Evolutionary conservation across 306 rosid genomes (phyloP).

Genomic region (Lupinus albus): DNA sequence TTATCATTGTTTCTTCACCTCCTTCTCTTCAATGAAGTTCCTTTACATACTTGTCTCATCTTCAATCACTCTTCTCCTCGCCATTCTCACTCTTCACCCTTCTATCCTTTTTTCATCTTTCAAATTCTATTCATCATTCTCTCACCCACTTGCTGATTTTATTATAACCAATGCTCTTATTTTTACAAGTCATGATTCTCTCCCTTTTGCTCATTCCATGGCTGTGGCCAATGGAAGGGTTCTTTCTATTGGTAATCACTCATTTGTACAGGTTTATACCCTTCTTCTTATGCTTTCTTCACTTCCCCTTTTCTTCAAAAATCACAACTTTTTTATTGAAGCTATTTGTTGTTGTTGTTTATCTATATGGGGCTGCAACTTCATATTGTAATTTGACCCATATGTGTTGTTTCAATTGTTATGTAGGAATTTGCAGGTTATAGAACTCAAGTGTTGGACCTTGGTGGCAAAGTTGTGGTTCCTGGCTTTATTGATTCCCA

Average conservation of each 20-base stretch:
- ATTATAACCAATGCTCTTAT: slow-evolving; percentile 63
- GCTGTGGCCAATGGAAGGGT: slow-evolving; percentile 70
- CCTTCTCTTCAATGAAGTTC: slow-evolving; percentile 23
- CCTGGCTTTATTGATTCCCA: slow-evolving; percentile 94
- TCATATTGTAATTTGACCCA: slow-evolving; percentile 20
- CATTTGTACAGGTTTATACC: slow-evolving; percentile 64
- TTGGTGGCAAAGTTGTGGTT: slow-evolving; percentile 74
- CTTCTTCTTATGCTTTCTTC: neutral
- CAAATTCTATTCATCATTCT: slow-evolving; percentile 32
- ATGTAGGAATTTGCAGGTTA: slow-evolving; percentile 67
- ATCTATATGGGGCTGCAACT: slow-evolving; percentile 16
- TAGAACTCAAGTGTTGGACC: slow-evolving; percentile 66
- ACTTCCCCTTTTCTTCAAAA: neutral
- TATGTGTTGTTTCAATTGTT: slow-evolving; percentile 15
- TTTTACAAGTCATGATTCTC: slow-evolving; percentile 70
- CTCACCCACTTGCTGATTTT: slow-evolving; percentile 55
- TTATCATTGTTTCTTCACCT: neutral
- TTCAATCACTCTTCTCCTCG: slow-evolving; percentile 40
- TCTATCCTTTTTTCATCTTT: slow-evolving; percentile 5
- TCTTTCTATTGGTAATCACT: slow-evolving; percentile 66
- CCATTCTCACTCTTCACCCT: slow-evolving; percentile 33
- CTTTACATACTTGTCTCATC: slow-evolving; percentile 27
- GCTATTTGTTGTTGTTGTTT: neutral
- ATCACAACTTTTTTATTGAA: slow-evolving; percentile 4
- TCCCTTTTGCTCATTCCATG: slow-evolving; percentile 77